phyloP scores from a whole-genome alignment of 1,284 basidiomycete genomes.

The Neolentinus lepideus region DNA sequence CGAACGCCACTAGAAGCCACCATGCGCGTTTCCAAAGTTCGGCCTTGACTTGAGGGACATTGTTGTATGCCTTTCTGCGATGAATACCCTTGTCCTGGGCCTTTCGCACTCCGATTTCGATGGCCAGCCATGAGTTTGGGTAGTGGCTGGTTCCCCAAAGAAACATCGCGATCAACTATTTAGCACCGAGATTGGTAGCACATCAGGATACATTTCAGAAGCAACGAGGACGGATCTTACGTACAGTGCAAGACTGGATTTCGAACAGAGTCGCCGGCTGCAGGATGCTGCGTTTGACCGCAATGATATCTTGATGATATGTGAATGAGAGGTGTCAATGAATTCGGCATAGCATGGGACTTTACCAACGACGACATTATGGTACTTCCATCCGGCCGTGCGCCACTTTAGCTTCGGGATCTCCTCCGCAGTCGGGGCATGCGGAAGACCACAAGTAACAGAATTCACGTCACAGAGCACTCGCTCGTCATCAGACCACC shows the following conservation, averaged over 20 bases:
- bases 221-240: conserved; percentile 23
- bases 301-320: neutral
- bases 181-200: neutral
- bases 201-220: neutral
- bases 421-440: conserved; percentile 20
- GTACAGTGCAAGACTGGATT: conserved; percentile 21
- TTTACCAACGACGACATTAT: conserved; percentile 16
- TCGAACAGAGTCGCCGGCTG: neutral
- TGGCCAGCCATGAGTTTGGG: conserved; percentile 30
- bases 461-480: conserved; percentile 31
- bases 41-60: conserved; percentile 28
- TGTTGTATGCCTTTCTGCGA: conserved; percentile 26
- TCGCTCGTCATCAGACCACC: conserved; percentile 38
- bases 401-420: conserved; percentile 11
- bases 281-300: neutral
- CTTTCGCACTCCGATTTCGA: conserved; percentile 37
- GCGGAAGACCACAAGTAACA: conserved; percentile 16
- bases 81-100: conserved; percentile 39
- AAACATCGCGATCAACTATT: conserved; percentile 36
- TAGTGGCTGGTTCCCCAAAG: conserved; percentile 15
- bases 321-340: neutral
- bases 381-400: conserved; percentile 18
- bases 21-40: conserved; percentile 48
- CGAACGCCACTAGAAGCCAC: conserved; percentile 48
- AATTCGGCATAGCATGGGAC: no score